These are phyloP conservation scores for Metarhizium album DNA, from an alignment of 2,329 filamentous ascomycete species.

Conservation along the genomic window DNA sequence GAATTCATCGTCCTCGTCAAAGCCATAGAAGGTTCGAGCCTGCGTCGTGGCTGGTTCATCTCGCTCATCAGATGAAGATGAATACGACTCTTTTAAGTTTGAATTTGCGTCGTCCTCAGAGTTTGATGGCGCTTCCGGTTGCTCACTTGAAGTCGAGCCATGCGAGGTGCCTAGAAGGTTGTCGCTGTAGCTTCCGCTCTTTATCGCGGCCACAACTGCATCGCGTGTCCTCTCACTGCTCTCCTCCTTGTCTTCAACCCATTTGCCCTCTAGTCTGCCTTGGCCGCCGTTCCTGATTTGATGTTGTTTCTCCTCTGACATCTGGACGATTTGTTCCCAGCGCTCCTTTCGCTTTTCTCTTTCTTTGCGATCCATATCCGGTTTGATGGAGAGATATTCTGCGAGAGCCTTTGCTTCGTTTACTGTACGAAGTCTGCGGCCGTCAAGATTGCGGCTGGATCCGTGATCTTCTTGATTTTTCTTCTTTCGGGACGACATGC, in stretches of 20 bases:
- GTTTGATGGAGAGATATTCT: conserved; percentile 89
- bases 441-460: conserved; percentile 88
- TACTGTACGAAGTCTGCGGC: conserved; percentile 78
- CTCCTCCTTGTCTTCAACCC: conserved; percentile 92
- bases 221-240: conserved; percentile 72
- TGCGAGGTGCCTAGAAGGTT: conserved; percentile 43
- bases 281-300: conserved; percentile 67
- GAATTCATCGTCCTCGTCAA: conserved; percentile 70
- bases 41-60: conserved; percentile 27
- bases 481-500: conserved; percentile 95
- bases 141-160: conserved; percentile 31
- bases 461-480: conserved; percentile 75
- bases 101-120: conserved; percentile 28
- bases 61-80: conserved; percentile 35
- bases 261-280: conserved; percentile 72
- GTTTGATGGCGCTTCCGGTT: conserved; percentile 15
- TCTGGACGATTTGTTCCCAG: conserved; percentile 81
- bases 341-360: conserved; percentile 74
- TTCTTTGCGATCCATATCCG: conserved; percentile 92
- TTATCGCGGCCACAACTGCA: conserved; percentile 62
- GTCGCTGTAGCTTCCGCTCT: conserved; percentile 51
- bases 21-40: conserved; percentile 54
- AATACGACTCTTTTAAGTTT: conserved; percentile 38
- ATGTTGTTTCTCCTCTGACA: conserved; percentile 71
- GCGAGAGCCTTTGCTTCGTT: conserved; percentile 92